These are phyloP conservation scores for Inga laurina DNA, from an alignment of 306 rosid genomes.

Conservation along the genomic window DNA sequence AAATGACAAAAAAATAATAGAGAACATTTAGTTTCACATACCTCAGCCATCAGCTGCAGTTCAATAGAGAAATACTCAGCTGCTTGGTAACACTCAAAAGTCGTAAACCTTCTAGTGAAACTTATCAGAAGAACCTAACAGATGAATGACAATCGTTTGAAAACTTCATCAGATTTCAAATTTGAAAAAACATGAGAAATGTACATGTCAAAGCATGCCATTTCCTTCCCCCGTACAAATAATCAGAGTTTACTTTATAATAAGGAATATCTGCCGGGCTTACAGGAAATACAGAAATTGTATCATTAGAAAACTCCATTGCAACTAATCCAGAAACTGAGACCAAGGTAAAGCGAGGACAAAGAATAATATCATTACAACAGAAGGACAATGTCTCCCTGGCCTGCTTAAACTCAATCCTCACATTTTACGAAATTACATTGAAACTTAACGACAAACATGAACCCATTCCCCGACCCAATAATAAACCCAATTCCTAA, in stretches of 20 bases:
- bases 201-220: constrained; percentile 1
- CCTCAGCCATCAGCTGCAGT: constrained; percentile 70
- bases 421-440: neutral
- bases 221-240: constrained; percentile 5
- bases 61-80: neutral
- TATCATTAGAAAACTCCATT: neutral
- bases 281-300: neutral
- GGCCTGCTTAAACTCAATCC: neutral
- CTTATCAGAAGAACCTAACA: constrained; percentile 20
- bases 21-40: constrained; percentile 30
- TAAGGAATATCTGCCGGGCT: neutral
- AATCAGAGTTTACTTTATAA: neutral
- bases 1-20: constrained; percentile 7
- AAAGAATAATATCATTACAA: neutral
- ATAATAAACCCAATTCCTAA: constrained; percentile 20
- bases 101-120: constrained; percentile 3
- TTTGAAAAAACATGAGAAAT: neutral
- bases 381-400: neutral
- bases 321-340: neutral
- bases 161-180: neutral
- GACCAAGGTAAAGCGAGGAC: neutral
- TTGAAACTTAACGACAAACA: neutral
- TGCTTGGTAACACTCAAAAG: neutral
- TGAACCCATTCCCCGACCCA: neutral
- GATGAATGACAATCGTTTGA: neutral